These are phyloP conservation scores for Ceratocystis harringtonii DNA, from an alignment of 2,329 filamentous ascomycete species.

Conservation along the genomic window DNA sequence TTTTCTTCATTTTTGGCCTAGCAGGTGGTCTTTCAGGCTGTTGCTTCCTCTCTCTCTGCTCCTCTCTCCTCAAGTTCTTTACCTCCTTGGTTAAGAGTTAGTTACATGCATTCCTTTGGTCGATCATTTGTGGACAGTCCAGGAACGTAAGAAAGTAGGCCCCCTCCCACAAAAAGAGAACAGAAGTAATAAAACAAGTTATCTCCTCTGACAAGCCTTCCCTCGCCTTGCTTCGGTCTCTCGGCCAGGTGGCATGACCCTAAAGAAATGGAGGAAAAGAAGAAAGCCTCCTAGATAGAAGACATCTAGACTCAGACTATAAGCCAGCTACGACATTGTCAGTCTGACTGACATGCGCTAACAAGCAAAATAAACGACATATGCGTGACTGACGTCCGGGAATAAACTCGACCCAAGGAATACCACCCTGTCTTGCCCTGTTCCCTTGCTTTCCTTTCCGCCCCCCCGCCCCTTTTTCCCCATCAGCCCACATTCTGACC, in stretches of 20 bases:
- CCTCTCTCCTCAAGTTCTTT: background rate
- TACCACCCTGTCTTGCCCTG: too few species aligned
- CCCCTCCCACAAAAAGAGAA: background rate
- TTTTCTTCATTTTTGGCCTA: too few species aligned
- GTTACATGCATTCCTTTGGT: background rate
- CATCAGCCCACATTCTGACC: too few species aligned
- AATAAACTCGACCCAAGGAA: too few species aligned
- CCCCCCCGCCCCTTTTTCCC: too few species aligned
- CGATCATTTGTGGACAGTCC: background rate
- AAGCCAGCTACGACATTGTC: too few species aligned
- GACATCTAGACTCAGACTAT: background rate
- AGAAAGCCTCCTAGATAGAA: background rate
- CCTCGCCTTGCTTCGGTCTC: background rate
- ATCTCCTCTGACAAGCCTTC: background rate
- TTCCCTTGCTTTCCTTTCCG: too few species aligned
- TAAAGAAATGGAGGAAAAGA: too few species aligned
- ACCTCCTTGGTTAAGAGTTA: background rate
- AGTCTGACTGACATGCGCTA: too few species aligned
- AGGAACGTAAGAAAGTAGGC: slow-evolving; percentile 4
- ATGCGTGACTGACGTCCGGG: too few species aligned
- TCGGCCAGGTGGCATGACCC: background rate
- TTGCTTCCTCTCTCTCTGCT: background rate
- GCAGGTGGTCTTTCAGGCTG: too few species aligned
- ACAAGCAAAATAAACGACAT: too few species aligned
- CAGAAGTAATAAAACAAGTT: background rate